phyloP scores from a whole-genome alignment of 768 basidiomycete species.

The Psilocybe cyanescens region DNA sequence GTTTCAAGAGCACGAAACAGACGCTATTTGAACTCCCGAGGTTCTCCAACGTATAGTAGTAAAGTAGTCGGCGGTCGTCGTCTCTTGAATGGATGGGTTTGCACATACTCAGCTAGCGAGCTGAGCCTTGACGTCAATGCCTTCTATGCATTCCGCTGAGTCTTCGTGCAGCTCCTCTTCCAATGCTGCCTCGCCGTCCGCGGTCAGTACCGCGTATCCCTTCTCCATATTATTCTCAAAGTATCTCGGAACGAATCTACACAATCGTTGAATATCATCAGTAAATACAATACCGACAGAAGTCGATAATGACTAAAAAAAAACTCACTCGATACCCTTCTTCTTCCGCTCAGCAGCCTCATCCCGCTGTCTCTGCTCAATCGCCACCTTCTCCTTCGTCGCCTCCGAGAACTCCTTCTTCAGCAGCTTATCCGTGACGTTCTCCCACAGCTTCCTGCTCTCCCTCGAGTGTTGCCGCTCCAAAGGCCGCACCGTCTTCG shows the following conservation, averaged over 20 bases:
- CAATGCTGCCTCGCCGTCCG: constrained; percentile 69
- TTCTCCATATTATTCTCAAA: constrained; percentile 72
- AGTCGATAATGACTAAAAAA: constrained; percentile 6
- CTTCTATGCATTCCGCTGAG: constrained; percentile 12
- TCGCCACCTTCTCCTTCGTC: constrained; percentile 86
- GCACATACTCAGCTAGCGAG: constrained; percentile 2
- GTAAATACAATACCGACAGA: constrained; percentile 17
- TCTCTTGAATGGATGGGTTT: neutral
- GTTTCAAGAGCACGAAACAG: too few species aligned
- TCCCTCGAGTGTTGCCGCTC: constrained; percentile 79
- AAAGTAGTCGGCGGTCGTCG: too few species aligned
- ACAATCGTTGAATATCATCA: neutral
- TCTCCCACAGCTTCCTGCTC: constrained; percentile 88
- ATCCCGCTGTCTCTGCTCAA: constrained; percentile 95
- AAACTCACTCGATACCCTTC: constrained; percentile 75
- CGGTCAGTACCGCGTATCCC: constrained; percentile 72
- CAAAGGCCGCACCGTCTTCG: constrained; percentile 85
- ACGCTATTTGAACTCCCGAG: too few species aligned
- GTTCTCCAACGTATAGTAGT: too few species aligned
- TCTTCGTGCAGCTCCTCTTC: constrained; percentile 68
- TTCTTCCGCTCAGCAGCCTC: constrained; percentile 85
- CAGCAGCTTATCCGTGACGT: constrained; percentile 72
- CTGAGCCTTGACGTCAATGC: constrained; percentile 13
- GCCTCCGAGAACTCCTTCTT: constrained; percentile 91
- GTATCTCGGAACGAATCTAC: constrained; percentile 73